Evolutionary conservation across 306 rosid genomes (phyloP).

Genomic region (Coriaria nepalensis): DNA sequence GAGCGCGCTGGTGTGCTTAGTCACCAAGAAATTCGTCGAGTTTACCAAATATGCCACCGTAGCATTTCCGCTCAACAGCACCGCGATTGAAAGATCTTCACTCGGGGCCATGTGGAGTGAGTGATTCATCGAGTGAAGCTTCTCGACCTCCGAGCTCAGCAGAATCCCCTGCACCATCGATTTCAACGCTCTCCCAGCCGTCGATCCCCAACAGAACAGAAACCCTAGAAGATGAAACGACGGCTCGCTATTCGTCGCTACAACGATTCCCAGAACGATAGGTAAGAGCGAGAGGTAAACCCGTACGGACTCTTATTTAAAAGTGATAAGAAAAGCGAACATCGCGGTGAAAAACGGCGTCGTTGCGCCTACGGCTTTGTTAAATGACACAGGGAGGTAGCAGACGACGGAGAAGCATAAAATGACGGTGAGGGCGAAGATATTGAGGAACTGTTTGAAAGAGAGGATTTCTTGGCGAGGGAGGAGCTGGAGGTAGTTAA

Average conservation of each 20-base stretch:
- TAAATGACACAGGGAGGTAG: slow-evolving; percentile 54
- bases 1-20: slow-evolving; percentile 60
- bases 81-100: slow-evolving; percentile 29
- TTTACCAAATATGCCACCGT: slow-evolving; percentile 67
- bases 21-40: slow-evolving; percentile 47
- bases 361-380: slow-evolving; percentile 61
- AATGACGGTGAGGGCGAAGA: slow-evolving; percentile 41
- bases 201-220: slow-evolving; percentile 45
- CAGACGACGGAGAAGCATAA: slow-evolving; percentile 67
- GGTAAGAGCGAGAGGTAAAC: slow-evolving; percentile 52
- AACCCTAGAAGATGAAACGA: slow-evolving; percentile 52
- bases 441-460: slow-evolving; percentile 44
- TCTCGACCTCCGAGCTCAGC: slow-evolving; percentile 48
- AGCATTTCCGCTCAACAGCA: slow-evolving; percentile 50
- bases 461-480: slow-evolving; percentile 54
- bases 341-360: slow-evolving; percentile 63
- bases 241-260: slow-evolving; percentile 56
- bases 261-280: slow-evolving; percentile 51
- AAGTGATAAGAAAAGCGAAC: slow-evolving; percentile 49
- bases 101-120: slow-evolving; percentile 58
- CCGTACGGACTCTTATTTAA: slow-evolving; percentile 43
- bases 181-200: slow-evolving; percentile 63
- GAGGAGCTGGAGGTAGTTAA: slow-evolving; percentile 35
- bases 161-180: slow-evolving; percentile 61
- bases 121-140: slow-evolving; percentile 61